These are phyloP conservation scores for Linderina pennispora DNA, from an alignment of 192 early-diverging fungal species.

Conservation along the genomic window DNA sequence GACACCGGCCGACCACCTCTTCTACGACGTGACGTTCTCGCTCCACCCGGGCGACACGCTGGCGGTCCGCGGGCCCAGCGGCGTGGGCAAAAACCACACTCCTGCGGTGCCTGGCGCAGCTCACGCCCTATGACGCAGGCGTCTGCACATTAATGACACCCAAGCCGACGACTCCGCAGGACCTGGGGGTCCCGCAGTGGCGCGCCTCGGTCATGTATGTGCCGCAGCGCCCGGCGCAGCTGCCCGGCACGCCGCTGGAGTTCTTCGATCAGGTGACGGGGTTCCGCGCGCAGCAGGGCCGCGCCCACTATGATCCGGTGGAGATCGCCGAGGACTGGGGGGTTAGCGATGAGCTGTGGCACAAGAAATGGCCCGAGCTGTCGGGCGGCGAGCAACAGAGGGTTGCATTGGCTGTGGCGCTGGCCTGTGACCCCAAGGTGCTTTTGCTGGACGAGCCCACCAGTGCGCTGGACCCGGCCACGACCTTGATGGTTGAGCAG, in stretches of 20 bases:
- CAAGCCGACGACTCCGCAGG: constrained; percentile 29
- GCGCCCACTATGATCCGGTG: constrained; percentile 52
- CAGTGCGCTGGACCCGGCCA: constrained; percentile 71
- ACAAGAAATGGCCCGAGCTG: constrained; percentile 66
- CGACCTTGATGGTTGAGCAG: constrained; percentile 64
- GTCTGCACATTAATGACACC: constrained; percentile 35
- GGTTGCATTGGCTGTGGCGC: constrained; percentile 70
- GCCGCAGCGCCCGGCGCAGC: constrained; percentile 68
- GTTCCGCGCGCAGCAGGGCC: constrained; percentile 46
- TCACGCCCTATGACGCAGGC: constrained; percentile 60
- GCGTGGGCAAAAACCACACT: constrained; percentile 80
- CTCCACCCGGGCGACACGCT: constrained; percentile 52
- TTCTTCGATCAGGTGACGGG: constrained; percentile 54
- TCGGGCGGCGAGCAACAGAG: constrained; percentile 87
- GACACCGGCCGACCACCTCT: constrained; percentile 26
- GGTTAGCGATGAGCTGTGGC: constrained; percentile 60
- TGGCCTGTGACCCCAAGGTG: constrained; percentile 67
- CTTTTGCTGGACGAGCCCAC: constrained; percentile 87
- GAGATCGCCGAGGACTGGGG: constrained; percentile 64
- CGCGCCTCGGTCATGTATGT: constrained; percentile 78
- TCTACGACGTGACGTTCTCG: constrained; percentile 51
- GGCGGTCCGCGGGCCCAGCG: constrained; percentile 63
- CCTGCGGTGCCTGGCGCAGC: constrained; percentile 74
- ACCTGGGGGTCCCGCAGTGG: constrained; percentile 65
- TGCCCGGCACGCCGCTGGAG: constrained; percentile 68